These are phyloP conservation scores for Chaetomium sp. DNA, from an alignment of 2,329 filamentous ascomycete species.

Conservation along the genomic window DNA sequence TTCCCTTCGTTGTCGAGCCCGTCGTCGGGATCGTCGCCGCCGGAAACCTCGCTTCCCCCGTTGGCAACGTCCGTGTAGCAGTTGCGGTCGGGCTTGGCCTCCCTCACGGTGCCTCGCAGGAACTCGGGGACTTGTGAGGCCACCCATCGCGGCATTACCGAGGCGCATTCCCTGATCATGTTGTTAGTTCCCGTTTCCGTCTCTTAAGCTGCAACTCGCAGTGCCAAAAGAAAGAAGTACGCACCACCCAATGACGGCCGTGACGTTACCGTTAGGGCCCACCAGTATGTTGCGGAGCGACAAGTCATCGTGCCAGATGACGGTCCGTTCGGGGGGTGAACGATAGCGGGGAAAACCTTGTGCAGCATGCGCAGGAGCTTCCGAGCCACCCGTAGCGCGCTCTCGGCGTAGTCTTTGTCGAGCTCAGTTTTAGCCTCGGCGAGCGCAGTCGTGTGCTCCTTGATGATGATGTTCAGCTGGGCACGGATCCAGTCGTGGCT, in stretches of 20 bases:
- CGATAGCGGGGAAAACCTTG: slow-evolving; percentile 38
- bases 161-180: slow-evolving; percentile 42
- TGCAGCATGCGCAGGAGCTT: slow-evolving; percentile 40
- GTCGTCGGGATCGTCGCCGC: slow-evolving; percentile 25
- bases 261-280: slow-evolving; percentile 41
- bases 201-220: not conserved
- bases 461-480: slow-evolving; percentile 38
- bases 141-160: slow-evolving; percentile 45
- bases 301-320: slow-evolving; percentile 46
- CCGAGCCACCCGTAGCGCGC: slow-evolving; percentile 32
- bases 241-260: slow-evolving; percentile 46
- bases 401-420: slow-evolving; percentile 40
- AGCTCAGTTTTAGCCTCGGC: slow-evolving; percentile 34
- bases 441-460: slow-evolving; percentile 35
- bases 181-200: not conserved
- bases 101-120: slow-evolving; percentile 36
- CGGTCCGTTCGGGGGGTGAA: slow-evolving; percentile 38
- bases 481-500: slow-evolving; percentile 45
- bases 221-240: not conserved
- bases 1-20: slow-evolving; percentile 45
- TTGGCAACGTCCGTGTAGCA: slow-evolving; percentile 38
- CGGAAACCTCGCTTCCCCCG: slow-evolving; percentile 13
- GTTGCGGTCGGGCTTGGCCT: slow-evolving; percentile 40
- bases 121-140: slow-evolving; percentile 42
- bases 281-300: slow-evolving; percentile 46